A percentile compares a stretch with the other conserved stretches of the same genome.
Evolutionary conservation across 1,284 basidiomycete species (phyloP).

Genomic region (Melampsora americana): DNA sequence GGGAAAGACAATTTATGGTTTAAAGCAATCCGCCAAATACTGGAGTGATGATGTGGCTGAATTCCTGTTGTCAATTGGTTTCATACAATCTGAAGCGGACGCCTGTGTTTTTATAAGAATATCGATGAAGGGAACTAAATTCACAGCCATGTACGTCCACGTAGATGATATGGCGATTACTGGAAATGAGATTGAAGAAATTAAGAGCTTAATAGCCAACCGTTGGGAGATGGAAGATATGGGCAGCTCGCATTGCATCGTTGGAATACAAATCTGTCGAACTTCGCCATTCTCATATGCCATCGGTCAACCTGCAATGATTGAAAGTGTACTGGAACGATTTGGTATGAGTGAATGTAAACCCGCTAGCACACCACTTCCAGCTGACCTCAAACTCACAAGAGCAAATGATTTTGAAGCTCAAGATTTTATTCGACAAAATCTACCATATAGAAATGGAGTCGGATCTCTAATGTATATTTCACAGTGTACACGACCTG

Average conservation of each 20-base stretch:
- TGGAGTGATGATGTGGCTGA: background rate
- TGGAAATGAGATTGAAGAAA: background rate
- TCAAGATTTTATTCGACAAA: background rate
- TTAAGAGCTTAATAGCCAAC: background rate
- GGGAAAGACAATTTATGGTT: background rate
- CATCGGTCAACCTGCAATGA: background rate
- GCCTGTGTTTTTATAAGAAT: background rate
- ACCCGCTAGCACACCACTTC: background rate
- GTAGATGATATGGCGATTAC: too few species aligned
- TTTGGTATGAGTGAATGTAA: background rate
- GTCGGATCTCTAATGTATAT: constrained; percentile 5
- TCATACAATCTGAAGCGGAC: too few species aligned
- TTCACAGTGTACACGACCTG: too few species aligned
- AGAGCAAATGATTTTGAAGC: background rate
- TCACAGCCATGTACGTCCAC: too few species aligned
- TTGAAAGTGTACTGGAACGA: background rate
- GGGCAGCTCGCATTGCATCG: background rate
- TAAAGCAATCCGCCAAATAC: background rate
- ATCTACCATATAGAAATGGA: background rate
- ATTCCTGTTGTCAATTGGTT: background rate
- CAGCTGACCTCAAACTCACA: background rate
- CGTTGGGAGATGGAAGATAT: background rate
- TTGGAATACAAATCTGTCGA: background rate
- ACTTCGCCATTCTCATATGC: background rate
- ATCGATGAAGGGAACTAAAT: too few species aligned